Percentiles rank a stretch among this genome's conserved stretches.
These are phyloP conservation scores for Plasmodium berghei DNA, from an alignment of 169 alveolate species.

Conservation along the genomic window DNA sequence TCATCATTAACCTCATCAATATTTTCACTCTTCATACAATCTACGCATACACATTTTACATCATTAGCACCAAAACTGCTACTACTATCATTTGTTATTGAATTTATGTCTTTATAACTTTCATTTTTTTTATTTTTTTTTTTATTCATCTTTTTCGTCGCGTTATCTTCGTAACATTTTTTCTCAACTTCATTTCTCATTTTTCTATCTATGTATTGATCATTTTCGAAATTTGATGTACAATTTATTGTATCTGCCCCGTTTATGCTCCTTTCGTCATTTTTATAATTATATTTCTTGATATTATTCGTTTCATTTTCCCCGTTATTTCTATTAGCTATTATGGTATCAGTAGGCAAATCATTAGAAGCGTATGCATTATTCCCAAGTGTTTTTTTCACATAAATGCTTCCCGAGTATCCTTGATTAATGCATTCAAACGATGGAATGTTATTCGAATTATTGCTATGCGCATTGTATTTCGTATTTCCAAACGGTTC, in stretches of 20 bases:
- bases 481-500: constrained; percentile 5
- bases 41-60: too few relatives aligned
- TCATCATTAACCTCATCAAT: not conserved
- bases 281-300: not conserved
- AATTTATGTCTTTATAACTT: not conserved
- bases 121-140: constrained; percentile 21
- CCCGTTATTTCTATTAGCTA: not conserved
- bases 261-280: not conserved
- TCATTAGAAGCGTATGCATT: not conserved
- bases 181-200: not conserved
- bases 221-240: not conserved
- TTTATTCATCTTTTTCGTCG: not conserved
- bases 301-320: not conserved
- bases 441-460: not conserved
- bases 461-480: not conserved
- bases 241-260: not conserved
- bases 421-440: not conserved
- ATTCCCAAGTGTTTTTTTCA: not conserved
- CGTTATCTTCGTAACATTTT: not conserved
- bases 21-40: not conserved
- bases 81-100: constrained; percentile 11
- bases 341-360: not conserved
- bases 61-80: too few relatives aligned
- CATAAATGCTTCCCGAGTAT: not conserved
- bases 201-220: not conserved